These are phyloP conservation scores for Camellia japonica DNA, from an alignment of 148 eudicot species.

Conservation along the genomic window DNA sequence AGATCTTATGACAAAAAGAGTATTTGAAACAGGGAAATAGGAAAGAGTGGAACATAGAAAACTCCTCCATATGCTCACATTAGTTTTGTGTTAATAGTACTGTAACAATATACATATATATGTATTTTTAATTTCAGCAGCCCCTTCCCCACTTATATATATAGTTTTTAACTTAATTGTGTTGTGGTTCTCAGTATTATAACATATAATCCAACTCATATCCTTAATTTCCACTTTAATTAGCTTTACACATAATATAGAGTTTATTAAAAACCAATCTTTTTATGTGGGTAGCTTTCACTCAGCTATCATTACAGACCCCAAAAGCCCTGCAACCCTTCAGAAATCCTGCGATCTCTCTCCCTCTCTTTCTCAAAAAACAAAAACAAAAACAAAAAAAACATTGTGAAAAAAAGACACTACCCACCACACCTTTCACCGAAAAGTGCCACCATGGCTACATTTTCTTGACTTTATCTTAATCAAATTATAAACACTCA, in stretches of 20 bases:
- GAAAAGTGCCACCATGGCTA: conserved; percentile 59
- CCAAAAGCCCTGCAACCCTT: conserved; percentile 56
- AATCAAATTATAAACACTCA: conserved; percentile 31
- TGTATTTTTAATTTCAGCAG: background rate
- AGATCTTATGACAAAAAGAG: too few relatives aligned
- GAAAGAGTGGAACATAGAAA: too few relatives aligned
- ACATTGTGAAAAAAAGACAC: conserved; percentile 18
- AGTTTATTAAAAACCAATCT: conserved; percentile 12
- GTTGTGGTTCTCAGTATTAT: background rate
- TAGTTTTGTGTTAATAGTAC: too few relatives aligned
- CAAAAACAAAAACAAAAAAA: conserved; percentile 4
- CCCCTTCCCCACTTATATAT: background rate
- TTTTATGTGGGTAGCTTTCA: conserved; percentile 35
- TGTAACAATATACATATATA: too few relatives aligned
- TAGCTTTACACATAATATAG: conserved; percentile 38
- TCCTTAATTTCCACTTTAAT: conserved; percentile 29
- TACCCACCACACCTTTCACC: conserved; percentile 52
- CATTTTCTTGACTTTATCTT: conserved; percentile 46
- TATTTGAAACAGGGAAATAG: too few relatives aligned
- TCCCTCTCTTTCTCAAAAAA: too few relatives aligned
- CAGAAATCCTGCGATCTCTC: conserved; percentile 38
- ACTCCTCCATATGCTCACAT: too few relatives aligned
- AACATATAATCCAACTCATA: conserved; percentile 12
- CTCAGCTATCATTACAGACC: conserved; percentile 48
- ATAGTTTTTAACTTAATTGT: background rate